A percentile compares a stretch with the other conserved stretches of the same genome.
phyloP scores from a whole-genome alignment of 2,329 filamentous ascomycete species.

The Cercospora sesami region DNA sequence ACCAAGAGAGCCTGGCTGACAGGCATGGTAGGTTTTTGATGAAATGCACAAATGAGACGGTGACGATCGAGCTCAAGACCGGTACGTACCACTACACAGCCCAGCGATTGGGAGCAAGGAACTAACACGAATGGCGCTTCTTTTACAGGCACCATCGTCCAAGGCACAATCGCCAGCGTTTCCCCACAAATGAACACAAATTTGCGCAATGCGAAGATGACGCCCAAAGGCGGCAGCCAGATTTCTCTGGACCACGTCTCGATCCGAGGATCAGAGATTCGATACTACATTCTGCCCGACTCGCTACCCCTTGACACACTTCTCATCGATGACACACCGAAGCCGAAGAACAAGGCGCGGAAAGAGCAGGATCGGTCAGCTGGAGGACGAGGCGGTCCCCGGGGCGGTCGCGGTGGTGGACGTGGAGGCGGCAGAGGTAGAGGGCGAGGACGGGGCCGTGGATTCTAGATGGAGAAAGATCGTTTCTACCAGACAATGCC shows the following conservation, averaged over 20 bases:
- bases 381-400: slow-evolving; percentile 46
- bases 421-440: slow-evolving; percentile 42
- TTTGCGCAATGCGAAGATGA: slow-evolving; percentile 96
- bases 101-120: background rate
- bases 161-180: slow-evolving; percentile 95
- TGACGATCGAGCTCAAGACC: slow-evolving; percentile 98
- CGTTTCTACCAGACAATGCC: too few relatives aligned
- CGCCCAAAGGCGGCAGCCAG: slow-evolving; percentile 79
- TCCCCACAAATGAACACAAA: slow-evolving; percentile 99
- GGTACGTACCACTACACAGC: slow-evolving; percentile 54
- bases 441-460: slow-evolving; percentile 34
- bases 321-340: slow-evolving; percentile 92
- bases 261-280: slow-evolving; percentile 91
- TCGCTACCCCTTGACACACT: slow-evolving; percentile 92
- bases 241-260: slow-evolving; percentile 93
- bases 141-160: slow-evolving; percentile 78
- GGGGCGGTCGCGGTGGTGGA: slow-evolving; percentile 48
- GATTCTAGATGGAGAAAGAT: slow-evolving; percentile 20
- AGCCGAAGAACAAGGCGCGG: slow-evolving; percentile 99
- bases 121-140: slow-evolving; percentile 9
- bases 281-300: slow-evolving; percentile 95
- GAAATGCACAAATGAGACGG: slow-evolving; percentile 99
- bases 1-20: slow-evolving; percentile 40
- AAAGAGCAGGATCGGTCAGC: slow-evolving; percentile 67
- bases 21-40: slow-evolving; percentile 76